Conservation (phyloP, 169 alveolate species). For the Eimeria tenella region DNA sequence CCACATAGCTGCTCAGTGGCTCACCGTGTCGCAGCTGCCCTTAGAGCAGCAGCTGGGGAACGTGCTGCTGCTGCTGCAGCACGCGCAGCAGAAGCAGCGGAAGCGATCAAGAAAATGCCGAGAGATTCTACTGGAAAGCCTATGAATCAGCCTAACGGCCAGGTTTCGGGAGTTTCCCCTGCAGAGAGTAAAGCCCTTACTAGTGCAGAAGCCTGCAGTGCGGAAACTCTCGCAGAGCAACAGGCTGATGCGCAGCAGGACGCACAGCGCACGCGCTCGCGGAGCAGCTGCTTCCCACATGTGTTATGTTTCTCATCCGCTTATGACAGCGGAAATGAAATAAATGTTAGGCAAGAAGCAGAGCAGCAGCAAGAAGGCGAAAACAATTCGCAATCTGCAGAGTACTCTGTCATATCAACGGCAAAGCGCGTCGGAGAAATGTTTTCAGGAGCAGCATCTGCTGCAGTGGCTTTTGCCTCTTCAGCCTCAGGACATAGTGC, state of each 20-base stretch:
- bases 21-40: conserved; percentile 71
- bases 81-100: conserved; percentile 62
- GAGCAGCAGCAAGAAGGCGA: neutral
- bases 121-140: neutral
- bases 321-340: conserved; percentile 57
- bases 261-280: neutral
- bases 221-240: neutral
- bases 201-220: neutral
- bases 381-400: neutral
- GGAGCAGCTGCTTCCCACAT: conserved; percentile 50
- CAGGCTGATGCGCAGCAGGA: conserved; percentile 42
- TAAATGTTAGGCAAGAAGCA: conserved; percentile 15
- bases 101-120: conserved; percentile 45
- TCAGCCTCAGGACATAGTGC: neutral
- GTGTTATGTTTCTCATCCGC: conserved; percentile 51
- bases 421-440: conserved; percentile 62
- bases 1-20: conserved; percentile 73
- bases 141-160: neutral
- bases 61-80: conserved; percentile 77
- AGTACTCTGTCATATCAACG: conserved; percentile 33
- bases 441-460: conserved; percentile 64
- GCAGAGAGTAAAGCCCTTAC: neutral
- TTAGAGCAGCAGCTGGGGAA: conserved; percentile 70
- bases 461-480: conserved; percentile 58
- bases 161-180: conserved; percentile 12